Conservation (phyloP, 495 filamentous ascomycete genomes). For the Talaromyces nanjingensis region DNA sequence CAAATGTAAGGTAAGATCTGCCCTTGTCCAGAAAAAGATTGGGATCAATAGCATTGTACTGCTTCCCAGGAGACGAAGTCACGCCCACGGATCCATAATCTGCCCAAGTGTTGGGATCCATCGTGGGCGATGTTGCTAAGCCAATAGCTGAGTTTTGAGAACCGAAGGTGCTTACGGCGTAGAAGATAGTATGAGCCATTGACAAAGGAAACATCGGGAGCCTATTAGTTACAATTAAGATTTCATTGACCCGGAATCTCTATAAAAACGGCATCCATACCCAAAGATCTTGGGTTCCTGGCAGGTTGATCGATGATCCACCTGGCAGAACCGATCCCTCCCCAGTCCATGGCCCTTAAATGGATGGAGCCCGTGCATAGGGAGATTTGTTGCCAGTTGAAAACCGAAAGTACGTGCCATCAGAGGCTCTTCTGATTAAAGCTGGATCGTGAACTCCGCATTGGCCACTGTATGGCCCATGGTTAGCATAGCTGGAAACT, state of each 20-base stretch:
- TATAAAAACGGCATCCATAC: slow-evolving; percentile 28
- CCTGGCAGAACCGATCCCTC: slow-evolving; percentile 50
- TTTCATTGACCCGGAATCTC: neutral
- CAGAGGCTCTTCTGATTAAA: slow-evolving; percentile 53
- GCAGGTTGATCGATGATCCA: slow-evolving; percentile 54
- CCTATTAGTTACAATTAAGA: slow-evolving; percentile 32
- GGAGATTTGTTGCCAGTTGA: slow-evolving; percentile 60
- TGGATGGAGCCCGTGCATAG: slow-evolving; percentile 51
- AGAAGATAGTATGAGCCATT: slow-evolving; percentile 63
- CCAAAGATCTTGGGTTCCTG: slow-evolving; percentile 58
- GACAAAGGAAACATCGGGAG: slow-evolving; percentile 55
- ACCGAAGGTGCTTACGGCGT: slow-evolving; percentile 62
- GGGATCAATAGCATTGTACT: slow-evolving; percentile 68
- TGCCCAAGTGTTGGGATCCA: slow-evolving; percentile 56
- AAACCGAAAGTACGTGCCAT: slow-evolving; percentile 68
- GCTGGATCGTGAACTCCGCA: slow-evolving; percentile 61
- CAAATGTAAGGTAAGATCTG: slow-evolving; percentile 56
- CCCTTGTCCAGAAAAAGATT: slow-evolving; percentile 49
- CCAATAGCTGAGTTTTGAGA: slow-evolving; percentile 61
- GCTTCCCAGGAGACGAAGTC: slow-evolving; percentile 31
- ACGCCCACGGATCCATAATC: slow-evolving; percentile 47
- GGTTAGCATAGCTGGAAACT: slow-evolving; percentile 44
- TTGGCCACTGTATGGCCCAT: slow-evolving; percentile 49
- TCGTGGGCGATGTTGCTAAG: slow-evolving; percentile 53
- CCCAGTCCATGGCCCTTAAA: slow-evolving; percentile 62